phyloP scores from a whole-genome alignment of 495 filamentous ascomycete species.

The Talaromyces nanjingensis region DNA sequence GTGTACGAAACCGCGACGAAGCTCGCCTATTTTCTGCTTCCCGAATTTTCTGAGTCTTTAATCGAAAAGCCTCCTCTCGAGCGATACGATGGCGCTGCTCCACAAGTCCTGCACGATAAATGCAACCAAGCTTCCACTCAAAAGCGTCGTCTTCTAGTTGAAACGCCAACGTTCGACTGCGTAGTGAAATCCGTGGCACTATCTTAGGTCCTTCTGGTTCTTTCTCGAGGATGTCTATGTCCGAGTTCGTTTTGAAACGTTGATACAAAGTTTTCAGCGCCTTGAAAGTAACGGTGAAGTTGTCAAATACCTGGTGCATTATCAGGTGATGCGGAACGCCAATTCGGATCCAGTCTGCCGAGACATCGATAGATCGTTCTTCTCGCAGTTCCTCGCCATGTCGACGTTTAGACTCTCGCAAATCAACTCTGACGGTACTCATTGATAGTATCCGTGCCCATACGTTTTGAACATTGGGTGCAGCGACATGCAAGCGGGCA shows the following conservation, averaged over 20 bases:
- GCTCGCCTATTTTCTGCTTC: slow-evolving; percentile 50
- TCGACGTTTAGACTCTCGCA: slow-evolving; percentile 68
- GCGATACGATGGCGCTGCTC: slow-evolving; percentile 87
- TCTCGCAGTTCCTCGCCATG: slow-evolving; percentile 51
- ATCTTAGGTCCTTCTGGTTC: slow-evolving; percentile 75
- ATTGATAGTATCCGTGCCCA: slow-evolving; percentile 85
- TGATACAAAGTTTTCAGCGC: slow-evolving; percentile 84
- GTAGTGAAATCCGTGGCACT: slow-evolving; percentile 75
- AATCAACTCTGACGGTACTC: slow-evolving; percentile 70
- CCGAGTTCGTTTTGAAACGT: slow-evolving; percentile 76
- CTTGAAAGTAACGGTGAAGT: slow-evolving; percentile 80
- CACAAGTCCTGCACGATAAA: slow-evolving; percentile 79
- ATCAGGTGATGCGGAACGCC: slow-evolving; percentile 93
- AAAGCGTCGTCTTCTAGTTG: slow-evolving; percentile 95
- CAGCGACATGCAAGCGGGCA: slow-evolving; percentile 75
- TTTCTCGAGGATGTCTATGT: slow-evolving; percentile 80
- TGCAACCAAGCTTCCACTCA: slow-evolving; percentile 91
- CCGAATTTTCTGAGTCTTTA: slow-evolving; percentile 81
- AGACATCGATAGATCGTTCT: slow-evolving; percentile 79
- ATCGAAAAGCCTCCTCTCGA: slow-evolving; percentile 78
- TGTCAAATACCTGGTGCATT: slow-evolving; percentile 86
- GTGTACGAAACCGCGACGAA: slow-evolving; percentile 45
- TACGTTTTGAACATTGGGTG: slow-evolving; percentile 67
- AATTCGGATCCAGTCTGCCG: slow-evolving; percentile 75
- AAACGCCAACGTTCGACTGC: slow-evolving; percentile 74